These are phyloP conservation scores for Strigomonas culicis DNA, from an alignment of 208 protist genomes.

Conservation along the genomic window DNA sequence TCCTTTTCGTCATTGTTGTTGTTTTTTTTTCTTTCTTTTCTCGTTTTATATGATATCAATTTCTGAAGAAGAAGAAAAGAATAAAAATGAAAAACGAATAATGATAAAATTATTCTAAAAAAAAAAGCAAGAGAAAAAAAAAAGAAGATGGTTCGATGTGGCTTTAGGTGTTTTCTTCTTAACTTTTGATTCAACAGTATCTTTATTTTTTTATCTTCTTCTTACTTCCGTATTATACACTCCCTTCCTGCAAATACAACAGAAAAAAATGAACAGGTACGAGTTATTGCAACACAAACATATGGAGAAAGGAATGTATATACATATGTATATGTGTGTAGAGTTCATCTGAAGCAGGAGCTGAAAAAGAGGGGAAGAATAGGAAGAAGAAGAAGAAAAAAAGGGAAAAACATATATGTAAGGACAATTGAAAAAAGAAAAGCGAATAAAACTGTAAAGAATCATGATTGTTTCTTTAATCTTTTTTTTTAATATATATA, in stretches of 20 bases:
- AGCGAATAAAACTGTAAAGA: slow-evolving; percentile 5
- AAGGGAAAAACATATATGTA: background rate
- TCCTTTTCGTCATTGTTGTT: too few species aligned
- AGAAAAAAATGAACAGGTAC: too few species aligned
- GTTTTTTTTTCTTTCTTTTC: too few species aligned
- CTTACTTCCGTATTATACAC: too few species aligned
- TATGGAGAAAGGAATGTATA: too few species aligned
- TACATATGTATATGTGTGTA: too few species aligned
- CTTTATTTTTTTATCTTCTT: too few species aligned
- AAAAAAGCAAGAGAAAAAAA: slow-evolving; percentile 11
- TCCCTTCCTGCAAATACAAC: too few species aligned
- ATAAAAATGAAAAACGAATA: background rate
- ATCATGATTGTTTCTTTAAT: background rate
- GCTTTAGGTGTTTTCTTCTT: too few species aligned
- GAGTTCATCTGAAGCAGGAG: background rate
- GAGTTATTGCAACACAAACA: too few species aligned
- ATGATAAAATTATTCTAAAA: background rate
- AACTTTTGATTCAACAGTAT: too few species aligned
- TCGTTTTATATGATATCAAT: slow-evolving; percentile 3
- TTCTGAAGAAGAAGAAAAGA: background rate
- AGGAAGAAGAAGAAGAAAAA: slow-evolving; percentile 2
- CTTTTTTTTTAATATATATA: background rate
- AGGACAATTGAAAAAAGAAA: slow-evolving; percentile 9
- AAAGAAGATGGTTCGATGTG: too few species aligned
- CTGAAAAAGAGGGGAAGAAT: background rate